Conservation (phyloP, 495 filamentous ascomycete genomes). For the Neurospora sp. region DNA sequence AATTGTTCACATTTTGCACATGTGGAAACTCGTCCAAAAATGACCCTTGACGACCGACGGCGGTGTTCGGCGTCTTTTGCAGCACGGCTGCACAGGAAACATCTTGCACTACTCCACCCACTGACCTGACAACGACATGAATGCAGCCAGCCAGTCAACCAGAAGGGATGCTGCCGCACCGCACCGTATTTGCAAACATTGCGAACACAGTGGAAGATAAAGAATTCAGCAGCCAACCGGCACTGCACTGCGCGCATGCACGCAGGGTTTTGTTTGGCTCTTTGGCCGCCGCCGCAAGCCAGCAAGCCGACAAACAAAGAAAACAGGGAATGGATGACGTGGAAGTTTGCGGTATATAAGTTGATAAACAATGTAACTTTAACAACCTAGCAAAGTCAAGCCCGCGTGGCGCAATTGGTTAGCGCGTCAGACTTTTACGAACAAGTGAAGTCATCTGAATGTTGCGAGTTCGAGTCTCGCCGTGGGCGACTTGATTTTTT, state of each 20-base stretch:
- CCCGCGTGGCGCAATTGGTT: slow-evolving; percentile 23
- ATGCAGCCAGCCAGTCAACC: background rate
- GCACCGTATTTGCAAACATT: background rate
- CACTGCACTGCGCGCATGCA: background rate
- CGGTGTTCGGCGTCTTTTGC: background rate
- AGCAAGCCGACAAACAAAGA: background rate
- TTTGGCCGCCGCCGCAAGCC: background rate
- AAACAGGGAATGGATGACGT: background rate
- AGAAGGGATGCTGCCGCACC: background rate
- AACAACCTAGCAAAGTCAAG: background rate
- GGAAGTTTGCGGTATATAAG: background rate
- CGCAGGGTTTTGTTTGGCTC: background rate
- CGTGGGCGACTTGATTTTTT: slow-evolving; percentile 10
- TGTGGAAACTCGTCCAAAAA: background rate
- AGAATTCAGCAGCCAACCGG: background rate
- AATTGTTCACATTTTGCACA: background rate
- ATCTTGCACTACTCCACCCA: background rate
- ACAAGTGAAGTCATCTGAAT: slow-evolving; percentile 14
- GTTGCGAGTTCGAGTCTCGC: slow-evolving; percentile 28
- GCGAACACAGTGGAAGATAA: background rate
- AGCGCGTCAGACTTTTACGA: slow-evolving; percentile 24
- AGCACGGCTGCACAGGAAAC: background rate
- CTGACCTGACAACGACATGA: background rate
- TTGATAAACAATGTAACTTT: background rate
- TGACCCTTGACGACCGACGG: no score